Evolutionary conservation across 495 filamentous ascomycete genomes (phyloP), one percentile per base, ranked within the genome.

Genomic region (Penicillium pulvis): DNA sequence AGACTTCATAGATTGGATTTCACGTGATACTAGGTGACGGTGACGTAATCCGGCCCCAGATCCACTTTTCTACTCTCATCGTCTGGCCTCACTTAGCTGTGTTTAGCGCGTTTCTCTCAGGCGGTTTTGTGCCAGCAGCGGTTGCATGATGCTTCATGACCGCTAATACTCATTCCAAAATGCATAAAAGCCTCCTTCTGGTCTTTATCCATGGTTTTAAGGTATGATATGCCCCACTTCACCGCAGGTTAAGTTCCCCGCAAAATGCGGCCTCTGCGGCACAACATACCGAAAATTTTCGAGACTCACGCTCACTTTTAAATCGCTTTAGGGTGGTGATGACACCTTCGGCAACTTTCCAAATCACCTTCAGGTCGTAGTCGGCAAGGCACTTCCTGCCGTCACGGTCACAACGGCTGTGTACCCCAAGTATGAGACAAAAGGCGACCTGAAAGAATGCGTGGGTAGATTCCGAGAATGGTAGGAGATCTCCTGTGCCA

Each of bases 131-230:
- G 20, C 53, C 43, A 41, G 28, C 23, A 35, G 24, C 33, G 43
- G 24, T 17, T 31, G 17, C 43, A 55, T 53, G 48, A 56, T 54
- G 44, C 20, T 48, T 19, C n/a, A 45, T 53, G 49, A 19, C 36
- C 17, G 16, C n/a, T 16, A 45, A 23, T 19, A 24, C 33, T 17
- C 7, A 23, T 4, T 4, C 24, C 19, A 73, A 56, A 43, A 96
- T 91, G 89, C 91, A 87, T 77, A 96, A 92, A 73, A 97, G 90
- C 61, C 77, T 98, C 31, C 76, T 98, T 11, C 76, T 98, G 51
- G 91, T 89, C 68, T 98, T 97, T 75, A 92, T 98, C 51, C 94
- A 98, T 72, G 94, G 94, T 52, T 98, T 98, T 83, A 96, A 98
- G 86, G 92, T 93, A 73, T 50, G 74, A 60, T 42, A 6, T 28